Evolutionary conservation across 257 asterid genomes (phyloP), one percentile per base, ranked within the genome.

Genomic region (Oldenlandia corymbosa): DNA sequence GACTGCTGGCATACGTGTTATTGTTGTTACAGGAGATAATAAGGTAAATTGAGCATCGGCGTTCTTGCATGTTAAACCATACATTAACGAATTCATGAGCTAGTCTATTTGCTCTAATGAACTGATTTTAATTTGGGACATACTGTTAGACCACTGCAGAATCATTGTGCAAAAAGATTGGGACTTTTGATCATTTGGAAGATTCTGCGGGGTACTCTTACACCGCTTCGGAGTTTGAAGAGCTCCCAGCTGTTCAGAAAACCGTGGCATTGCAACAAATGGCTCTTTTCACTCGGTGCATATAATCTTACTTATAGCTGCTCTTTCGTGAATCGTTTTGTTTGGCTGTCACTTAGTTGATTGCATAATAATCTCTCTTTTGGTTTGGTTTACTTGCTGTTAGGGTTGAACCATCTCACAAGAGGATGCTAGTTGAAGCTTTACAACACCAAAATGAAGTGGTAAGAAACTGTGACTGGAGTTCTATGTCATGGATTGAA

Each of bases 401-500:
- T 66, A 92, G 99, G 95, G 99, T 93, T 60, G 99, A 93, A 75
- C 99, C 99, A 70, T 90, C 97, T 79, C 99, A 93, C 80, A 93
- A 93, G 78, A 84, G 94, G 84, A 90, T 90, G 92, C 96, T 93
- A 62, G 99, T 93, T 75, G 97, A 93, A 76, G 96, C 99, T 64
- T 80, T 93, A 69, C 97, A 90, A 67, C 81, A 85, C 72, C 99
- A 93, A 76, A 90, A 84, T 82, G 99, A 93, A 80, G 99, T 90
- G 95, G 97, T 92, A 84, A 65, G 67, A 56, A 59, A 54, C 7
- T 32, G 51, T 20, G 63, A 51, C 5, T 42, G 34, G 21, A 26
- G 26, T 13, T 39, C 13, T 20, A 12, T 50, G 20, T 18, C 51
- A 46, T 64, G 63, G 24, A 68, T 51, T 68, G 45, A 50, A 20